A percentile compares a stretch with the other conserved stretches of the same genome.
phyloP scores from a whole-genome alignment of 441 rosid genomes.

The Viola pubescens region DNA sequence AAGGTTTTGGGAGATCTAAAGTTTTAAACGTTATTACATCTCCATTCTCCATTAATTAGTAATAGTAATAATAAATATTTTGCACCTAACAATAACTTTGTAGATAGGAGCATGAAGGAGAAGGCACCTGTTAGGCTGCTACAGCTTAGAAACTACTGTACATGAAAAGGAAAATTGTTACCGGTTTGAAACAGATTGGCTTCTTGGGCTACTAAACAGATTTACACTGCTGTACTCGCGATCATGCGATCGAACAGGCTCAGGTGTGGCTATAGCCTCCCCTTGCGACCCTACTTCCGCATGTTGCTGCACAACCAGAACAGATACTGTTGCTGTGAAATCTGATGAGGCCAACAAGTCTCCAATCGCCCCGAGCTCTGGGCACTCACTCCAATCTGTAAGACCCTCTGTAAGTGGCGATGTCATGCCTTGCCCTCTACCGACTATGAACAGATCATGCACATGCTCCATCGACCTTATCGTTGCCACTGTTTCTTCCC shows the following conservation, averaged over 20 bases:
- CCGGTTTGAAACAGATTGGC: no score
- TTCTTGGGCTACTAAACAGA: no score
- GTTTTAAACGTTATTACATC: no score
- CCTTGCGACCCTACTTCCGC: slow-evolving; percentile 25
- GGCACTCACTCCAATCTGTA: slow-evolving; percentile 98
- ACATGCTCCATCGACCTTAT: slow-evolving; percentile 56
- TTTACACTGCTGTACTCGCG: slow-evolving; percentile 22
- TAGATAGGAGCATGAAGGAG: no score
- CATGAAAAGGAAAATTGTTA: no score
- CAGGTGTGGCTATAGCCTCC: slow-evolving; percentile 35
- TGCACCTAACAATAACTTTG: no score
- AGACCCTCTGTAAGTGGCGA: slow-evolving; percentile 82
- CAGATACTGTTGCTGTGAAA: slow-evolving; percentile 70
- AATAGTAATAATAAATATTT: no score
- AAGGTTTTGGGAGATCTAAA: no score
- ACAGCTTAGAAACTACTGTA: no score
- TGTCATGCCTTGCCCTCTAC: slow-evolving; percentile 74
- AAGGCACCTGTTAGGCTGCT: no score
- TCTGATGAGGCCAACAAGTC: slow-evolving; percentile 94
- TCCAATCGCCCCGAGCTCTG: slow-evolving; percentile 93
- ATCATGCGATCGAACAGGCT: slow-evolving; percentile 28
- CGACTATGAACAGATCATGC: slow-evolving; percentile 78
- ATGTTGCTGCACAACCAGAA: slow-evolving; percentile 79
- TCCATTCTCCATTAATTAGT: no score
- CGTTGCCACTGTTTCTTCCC: slow-evolving; percentile 77